Percentiles rank a stretch among this genome's conserved stretches.
Conservation (phyloP, 805 yeast genomes). For the Teunomyces lycoperdinae region DNA sequence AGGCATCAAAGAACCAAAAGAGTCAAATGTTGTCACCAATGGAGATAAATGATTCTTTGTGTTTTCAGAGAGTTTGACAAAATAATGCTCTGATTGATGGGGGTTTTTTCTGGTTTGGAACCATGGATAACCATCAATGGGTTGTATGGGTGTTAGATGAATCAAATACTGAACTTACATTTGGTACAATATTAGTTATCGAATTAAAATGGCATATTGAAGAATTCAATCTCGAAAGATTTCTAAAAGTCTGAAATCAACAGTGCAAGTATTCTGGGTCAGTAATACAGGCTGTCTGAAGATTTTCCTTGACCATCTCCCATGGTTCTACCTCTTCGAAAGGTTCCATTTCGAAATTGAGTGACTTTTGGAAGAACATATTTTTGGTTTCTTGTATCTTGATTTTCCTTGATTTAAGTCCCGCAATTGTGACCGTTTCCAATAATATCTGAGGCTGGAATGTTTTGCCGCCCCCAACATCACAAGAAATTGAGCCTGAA, state of each 20-base stretch:
- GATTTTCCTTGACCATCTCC: neutral
- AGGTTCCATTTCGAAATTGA: neutral
- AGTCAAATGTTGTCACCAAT: neutral
- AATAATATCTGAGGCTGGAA: constrained; percentile 1
- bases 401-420: neutral
- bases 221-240: no score
- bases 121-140: no score
- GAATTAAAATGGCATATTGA: no score
- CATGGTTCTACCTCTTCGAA: neutral
- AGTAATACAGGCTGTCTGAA: constrained; percentile 1
- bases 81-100: no score
- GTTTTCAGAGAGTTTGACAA: no score
- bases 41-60: no score
- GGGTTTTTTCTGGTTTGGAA: no score
- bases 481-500: neutral
- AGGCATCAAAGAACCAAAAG: neutral
- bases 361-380: neutral
- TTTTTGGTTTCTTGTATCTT: neutral
- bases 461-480: neutral
- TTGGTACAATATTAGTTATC: no score
- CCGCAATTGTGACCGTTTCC: neutral
- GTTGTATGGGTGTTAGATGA: no score
- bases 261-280: neutral
- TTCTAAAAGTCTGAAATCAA: neutral
- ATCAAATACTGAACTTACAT: no score